phyloP scores from a whole-genome alignment of 73 alveolate species.

The Tetrahymena malaccensis region DNA sequence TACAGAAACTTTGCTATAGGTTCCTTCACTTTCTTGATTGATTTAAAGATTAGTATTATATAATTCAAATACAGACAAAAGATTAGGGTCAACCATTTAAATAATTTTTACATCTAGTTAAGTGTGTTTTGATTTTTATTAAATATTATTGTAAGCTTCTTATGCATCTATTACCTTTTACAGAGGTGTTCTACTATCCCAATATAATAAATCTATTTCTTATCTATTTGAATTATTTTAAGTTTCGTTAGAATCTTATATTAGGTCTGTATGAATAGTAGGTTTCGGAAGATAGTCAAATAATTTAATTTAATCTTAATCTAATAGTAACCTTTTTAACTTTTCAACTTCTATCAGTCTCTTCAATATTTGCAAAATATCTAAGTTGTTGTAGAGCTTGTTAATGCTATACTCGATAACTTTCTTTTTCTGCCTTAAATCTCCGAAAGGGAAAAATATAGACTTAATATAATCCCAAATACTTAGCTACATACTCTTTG shows the following conservation, averaged over 20 bases:
- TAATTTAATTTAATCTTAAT: conserved; percentile 12
- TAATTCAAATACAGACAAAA: background rate
- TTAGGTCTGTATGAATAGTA: background rate
- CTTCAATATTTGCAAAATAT: conserved; percentile 11
- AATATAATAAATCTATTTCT: background rate
- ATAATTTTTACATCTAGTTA: background rate
- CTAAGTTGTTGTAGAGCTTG: background rate
- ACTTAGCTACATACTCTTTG: background rate
- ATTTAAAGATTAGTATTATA: no score
- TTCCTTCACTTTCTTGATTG: no score
- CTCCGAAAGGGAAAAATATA: background rate
- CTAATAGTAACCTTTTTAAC: conserved; percentile 6
- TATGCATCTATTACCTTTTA: background rate
- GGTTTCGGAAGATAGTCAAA: conserved; percentile 43
- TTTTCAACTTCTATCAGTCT: conserved; percentile 27
- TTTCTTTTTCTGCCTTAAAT: background rate
- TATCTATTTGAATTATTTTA: background rate
- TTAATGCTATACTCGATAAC: conserved; percentile 1
- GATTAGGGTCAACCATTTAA: background rate
- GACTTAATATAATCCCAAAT: background rate
- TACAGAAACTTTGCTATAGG: no score
- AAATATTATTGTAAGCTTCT: background rate
- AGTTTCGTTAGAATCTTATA: background rate
- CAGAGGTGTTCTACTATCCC: background rate
- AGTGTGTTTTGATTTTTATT: background rate